These are phyloP conservation scores for Tetrastigma voinierianum DNA, from an alignment of 164 flowering plant genomes.

Conservation along the genomic window DNA sequence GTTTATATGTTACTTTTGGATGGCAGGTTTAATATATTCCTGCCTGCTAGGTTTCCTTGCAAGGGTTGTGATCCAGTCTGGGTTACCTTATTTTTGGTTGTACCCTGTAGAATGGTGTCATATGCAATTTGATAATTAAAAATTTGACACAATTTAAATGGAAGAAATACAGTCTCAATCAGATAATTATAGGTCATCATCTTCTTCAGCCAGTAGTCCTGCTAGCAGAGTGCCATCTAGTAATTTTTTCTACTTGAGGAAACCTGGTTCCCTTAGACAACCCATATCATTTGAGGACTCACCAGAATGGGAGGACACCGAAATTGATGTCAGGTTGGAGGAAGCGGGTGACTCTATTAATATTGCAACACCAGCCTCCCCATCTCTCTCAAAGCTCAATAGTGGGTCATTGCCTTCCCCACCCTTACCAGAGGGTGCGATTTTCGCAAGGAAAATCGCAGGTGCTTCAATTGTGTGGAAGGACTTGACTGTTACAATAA, in stretches of 20 bases:
- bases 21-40: too few relatives aligned
- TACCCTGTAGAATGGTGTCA: background rate
- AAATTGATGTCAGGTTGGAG: constrained; percentile 68
- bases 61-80: too few relatives aligned
- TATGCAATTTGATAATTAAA: background rate
- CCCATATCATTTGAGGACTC: constrained; percentile 98
- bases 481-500: constrained; percentile 87
- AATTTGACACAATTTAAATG: constrained; percentile 33
- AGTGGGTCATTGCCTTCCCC: constrained; percentile 88
- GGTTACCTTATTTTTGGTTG: too few relatives aligned
- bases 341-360: constrained; percentile 72
- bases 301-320: constrained; percentile 97
- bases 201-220: constrained; percentile 95
- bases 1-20: too few relatives aligned
- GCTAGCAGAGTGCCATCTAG: constrained; percentile 80
- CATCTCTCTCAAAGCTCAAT: constrained; percentile 78
- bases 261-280: constrained; percentile 80
- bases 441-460: constrained; percentile 55
- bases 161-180: constrained; percentile 96
- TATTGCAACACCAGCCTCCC: constrained; percentile 64
- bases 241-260: constrained; percentile 81
- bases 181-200: constrained; percentile 90
- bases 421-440: constrained; percentile 54
- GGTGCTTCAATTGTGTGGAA: constrained; percentile 96
- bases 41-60: too few relatives aligned